Conservation (phyloP, 495 filamentous ascomycete species). For the Poronia punctata region DNA sequence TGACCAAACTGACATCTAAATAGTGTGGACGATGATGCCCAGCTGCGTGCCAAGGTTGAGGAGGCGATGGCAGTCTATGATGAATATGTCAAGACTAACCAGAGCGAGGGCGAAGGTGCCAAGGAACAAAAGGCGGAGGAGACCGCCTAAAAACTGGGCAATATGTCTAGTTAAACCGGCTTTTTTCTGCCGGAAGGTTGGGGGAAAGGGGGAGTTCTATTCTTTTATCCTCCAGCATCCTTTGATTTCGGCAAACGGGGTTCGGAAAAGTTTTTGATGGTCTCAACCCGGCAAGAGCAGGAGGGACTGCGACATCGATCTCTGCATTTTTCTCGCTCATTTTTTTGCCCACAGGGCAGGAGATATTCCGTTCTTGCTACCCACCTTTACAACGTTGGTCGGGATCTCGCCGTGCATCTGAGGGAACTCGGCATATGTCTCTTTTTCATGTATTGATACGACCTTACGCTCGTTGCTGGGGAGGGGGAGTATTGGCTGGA, state of each 20-base stretch:
- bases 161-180: not conserved
- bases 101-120: slow-evolving; percentile 36
- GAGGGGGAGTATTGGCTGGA: slow-evolving; percentile 23
- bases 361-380: slow-evolving; percentile 9
- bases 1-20: slow-evolving; percentile 23
- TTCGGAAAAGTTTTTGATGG: slow-evolving; percentile 44
- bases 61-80: slow-evolving; percentile 96
- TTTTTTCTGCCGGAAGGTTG: too few relatives aligned
- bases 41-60: slow-evolving; percentile 89
- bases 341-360: slow-evolving; percentile 13
- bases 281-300: slow-evolving; percentile 27
- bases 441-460: slow-evolving; percentile 32
- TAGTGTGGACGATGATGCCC: slow-evolving; percentile 83
- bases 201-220: too few relatives aligned
- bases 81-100: slow-evolving; percentile 89
- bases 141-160: slow-evolving; percentile 36
- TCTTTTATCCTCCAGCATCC: slow-evolving; percentile 21
- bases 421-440: slow-evolving; percentile 12
- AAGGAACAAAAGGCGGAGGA: slow-evolving; percentile 54
- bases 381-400: slow-evolving; percentile 16
- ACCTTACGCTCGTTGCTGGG: slow-evolving; percentile 22
- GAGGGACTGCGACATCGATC: slow-evolving; percentile 34
- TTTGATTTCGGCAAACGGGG: slow-evolving; percentile 29
- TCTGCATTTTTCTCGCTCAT: slow-evolving; percentile 21
- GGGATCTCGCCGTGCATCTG: slow-evolving; percentile 16